A percentile compares a stretch with the other conserved stretches of the same genome.
These are phyloP conservation scores for Magnusiomyces suaveolens DNA, from an alignment of 1,139 yeast genomes.

Conservation along the genomic window DNA sequence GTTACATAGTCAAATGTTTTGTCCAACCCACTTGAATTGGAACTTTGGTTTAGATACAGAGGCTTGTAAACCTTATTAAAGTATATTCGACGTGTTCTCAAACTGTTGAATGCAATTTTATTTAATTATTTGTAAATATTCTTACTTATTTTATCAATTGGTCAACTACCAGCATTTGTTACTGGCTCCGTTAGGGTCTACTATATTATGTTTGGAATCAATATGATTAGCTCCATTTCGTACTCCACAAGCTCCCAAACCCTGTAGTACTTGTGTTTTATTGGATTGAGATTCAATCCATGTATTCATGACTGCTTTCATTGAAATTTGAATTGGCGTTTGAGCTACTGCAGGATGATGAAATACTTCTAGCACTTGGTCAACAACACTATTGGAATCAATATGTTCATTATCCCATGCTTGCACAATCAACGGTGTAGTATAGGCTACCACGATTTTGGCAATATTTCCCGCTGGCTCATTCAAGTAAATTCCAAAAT, in stretches of 20 bases:
- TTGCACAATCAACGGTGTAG: slow-evolving; percentile 39
- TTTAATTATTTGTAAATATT: not conserved
- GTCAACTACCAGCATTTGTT: not conserved
- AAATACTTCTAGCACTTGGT: slow-evolving; percentile 19
- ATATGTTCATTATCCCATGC: slow-evolving; percentile 21
- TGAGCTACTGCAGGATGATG: slow-evolving; percentile 21
- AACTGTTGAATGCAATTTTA: too few species aligned
- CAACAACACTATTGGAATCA: slow-evolving; percentile 15
- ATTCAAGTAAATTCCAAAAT: slow-evolving; percentile 23
- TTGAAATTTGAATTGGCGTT: slow-evolving; percentile 19
- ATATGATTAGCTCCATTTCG: slow-evolving; percentile 19
- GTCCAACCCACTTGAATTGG: too few species aligned
- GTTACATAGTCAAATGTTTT: too few species aligned
- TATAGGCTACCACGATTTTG: slow-evolving; percentile 41
- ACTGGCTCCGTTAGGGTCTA: not conserved
- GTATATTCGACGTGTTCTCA: too few species aligned
- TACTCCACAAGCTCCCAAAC: slow-evolving; percentile 21
- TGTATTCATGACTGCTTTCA: slow-evolving; percentile 17
- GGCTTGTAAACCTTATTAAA: too few species aligned
- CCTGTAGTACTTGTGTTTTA: slow-evolving; percentile 13
- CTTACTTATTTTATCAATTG: not conserved
- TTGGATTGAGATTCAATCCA: slow-evolving; percentile 18
- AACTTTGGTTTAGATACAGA: too few species aligned
- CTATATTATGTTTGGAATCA: not conserved
- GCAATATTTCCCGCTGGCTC: slow-evolving; percentile 43